A percentile compares a stretch with the other conserved stretches of the same genome.
Evolutionary conservation across 176 grass and related monocot species (phyloP).

Genomic region (Paspalum notatum): DNA sequence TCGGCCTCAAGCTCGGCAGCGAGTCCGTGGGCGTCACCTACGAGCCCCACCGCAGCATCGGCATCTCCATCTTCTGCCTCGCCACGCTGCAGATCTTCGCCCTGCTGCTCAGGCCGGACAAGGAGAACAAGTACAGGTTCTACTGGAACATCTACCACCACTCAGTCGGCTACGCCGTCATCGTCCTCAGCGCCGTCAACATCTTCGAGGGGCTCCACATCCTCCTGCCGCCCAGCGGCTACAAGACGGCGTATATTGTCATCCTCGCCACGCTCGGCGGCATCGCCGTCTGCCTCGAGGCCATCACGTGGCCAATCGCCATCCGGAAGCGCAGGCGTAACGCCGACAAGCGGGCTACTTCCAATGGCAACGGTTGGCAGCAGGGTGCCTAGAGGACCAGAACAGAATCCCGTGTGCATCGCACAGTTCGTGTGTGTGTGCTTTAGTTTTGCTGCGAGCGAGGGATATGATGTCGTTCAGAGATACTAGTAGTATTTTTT

Average conservation of each 20-base stretch:
- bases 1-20: slow-evolving; percentile 89
- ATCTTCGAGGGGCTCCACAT: slow-evolving; percentile 92
- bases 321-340: slow-evolving; percentile 45
- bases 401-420: too few species aligned
- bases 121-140: slow-evolving; percentile 84
- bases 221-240: slow-evolving; percentile 63
- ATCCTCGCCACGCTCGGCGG: slow-evolving; percentile 60
- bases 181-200: slow-evolving; percentile 64
- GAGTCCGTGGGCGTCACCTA: slow-evolving; percentile 71
- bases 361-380: slow-evolving; percentile 45
- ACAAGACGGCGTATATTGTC: slow-evolving; percentile 79
- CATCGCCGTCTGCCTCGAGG: slow-evolving; percentile 67
- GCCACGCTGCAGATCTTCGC: slow-evolving; percentile 96
- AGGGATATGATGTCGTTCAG: not conserved
- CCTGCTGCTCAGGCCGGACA: slow-evolving; percentile 76
- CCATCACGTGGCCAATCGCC: slow-evolving; percentile 73
- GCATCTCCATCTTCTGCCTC: slow-evolving; percentile 72
- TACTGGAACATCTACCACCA: slow-evolving; percentile 98
- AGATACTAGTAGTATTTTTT: not conserved
- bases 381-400: slow-evolving; percentile 20
- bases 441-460: slow-evolving; percentile 46
- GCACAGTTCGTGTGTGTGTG: not conserved
- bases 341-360: slow-evolving; percentile 31
- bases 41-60: slow-evolving; percentile 67
- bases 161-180: slow-evolving; percentile 73